These are phyloP conservation scores for Aureobasidium sp. DNA, from an alignment of 2,329 filamentous ascomycete genomes.

Conservation along the genomic window DNA sequence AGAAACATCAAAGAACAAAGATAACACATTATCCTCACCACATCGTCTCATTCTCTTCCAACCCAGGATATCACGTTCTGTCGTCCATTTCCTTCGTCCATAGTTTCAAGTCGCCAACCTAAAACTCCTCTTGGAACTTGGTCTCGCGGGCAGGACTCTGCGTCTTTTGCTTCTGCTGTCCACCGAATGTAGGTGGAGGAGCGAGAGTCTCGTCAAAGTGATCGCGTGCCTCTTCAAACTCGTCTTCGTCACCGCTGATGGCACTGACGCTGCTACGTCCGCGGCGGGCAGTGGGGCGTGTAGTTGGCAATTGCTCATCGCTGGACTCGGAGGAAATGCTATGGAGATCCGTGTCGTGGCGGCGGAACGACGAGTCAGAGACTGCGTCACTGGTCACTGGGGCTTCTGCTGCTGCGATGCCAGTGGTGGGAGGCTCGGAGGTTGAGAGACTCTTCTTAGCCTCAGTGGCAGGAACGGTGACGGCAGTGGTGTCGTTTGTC, in stretches of 20 bases:
- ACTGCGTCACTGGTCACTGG: constrained; percentile 4
- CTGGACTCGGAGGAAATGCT: constrained; percentile 7
- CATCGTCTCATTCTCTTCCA: neutral
- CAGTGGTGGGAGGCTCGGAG: constrained; percentile 2
- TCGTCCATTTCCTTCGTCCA: neutral
- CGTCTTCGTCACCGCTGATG: constrained; percentile 31
- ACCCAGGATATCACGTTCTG: neutral
- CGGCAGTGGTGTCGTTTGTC: constrained; percentile 23
- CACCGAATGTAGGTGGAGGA: constrained; percentile 32
- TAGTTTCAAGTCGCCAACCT: neutral
- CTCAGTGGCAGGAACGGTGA: constrained; percentile 45
- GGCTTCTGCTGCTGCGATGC: constrained; percentile 1
- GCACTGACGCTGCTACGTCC: constrained; percentile 23
- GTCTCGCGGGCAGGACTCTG: constrained; percentile 50
- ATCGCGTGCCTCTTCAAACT: constrained; percentile 46
- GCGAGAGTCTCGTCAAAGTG: constrained; percentile 39
- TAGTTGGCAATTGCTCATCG: constrained; percentile 19
- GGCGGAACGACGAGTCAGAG: constrained; percentile 8
- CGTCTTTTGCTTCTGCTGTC: constrained; percentile 22
- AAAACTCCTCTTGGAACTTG: constrained; percentile 47
- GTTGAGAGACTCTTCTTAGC: constrained; percentile 36
- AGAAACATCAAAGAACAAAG: neutral
- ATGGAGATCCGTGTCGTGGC: constrained; percentile 11
- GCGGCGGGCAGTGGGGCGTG: constrained; percentile 15
- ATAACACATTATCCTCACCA: neutral